Evolutionary conservation across 176 grass and related monocot species (phyloP), one percentile per base, ranked within the genome.

Genomic region (Tillandsia leiboldiana): DNA sequence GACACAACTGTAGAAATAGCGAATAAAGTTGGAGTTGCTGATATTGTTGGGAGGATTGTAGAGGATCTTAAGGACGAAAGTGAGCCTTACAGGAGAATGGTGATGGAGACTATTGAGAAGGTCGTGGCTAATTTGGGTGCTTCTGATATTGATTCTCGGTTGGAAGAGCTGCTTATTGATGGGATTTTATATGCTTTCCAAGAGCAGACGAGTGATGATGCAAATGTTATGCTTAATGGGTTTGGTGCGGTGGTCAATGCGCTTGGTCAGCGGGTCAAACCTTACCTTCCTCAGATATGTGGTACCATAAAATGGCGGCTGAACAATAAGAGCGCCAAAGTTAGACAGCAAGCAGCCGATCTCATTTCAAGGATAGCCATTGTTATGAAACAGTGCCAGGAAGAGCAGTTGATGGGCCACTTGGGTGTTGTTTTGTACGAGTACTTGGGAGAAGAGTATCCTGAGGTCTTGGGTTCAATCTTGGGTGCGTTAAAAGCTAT

Each of bases 171-270:
- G 59, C 89, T 99, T 76, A 93, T 99, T 58, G 94, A 99, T 82
- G 94, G 94, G 67, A 93, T 99, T 70, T 12, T 99, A 63, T 99
- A 99, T 81, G 89, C 94, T 53, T 99, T 99, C 83, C 94, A 99
- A 84, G 90, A 99, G 79, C 94, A 99, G 57, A 99, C 94, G 59
- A 99, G 94, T 73, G 94, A 99, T 83, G 94, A 99, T 90, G 87
- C 94, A 0, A 99, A 99, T 93, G 94, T 99, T 62, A 99, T 99
- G 94, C 89, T 99, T 82, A 99, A 99, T 85, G 90, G 90, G 63
- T 97, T 97, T 81, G 94, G 94, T 72, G 94, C 94, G 72, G 89
- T 97, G 50, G 94, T 93, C 26, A 97, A 97, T 81, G 81, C 94
- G 47, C 75, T 97, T 9, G 87, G 89, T 13, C 86, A 97, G 59